These are phyloP conservation scores for Paramyrothecium roridum DNA, from an alignment of 2,329 filamentous ascomycete species.

Conservation along the genomic window DNA sequence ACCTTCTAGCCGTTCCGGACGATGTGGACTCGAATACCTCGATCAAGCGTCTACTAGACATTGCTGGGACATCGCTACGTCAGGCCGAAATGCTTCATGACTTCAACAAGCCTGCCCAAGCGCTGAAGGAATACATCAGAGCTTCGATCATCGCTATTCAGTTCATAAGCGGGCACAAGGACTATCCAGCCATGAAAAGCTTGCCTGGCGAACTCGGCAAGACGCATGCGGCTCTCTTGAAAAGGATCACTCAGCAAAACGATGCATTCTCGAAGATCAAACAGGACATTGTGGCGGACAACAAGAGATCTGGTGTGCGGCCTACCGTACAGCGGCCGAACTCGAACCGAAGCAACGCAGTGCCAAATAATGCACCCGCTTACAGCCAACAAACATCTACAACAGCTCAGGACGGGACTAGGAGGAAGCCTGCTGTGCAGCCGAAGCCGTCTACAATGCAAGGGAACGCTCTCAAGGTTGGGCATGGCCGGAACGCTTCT, in stretches of 20 bases:
- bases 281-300: conserved; percentile 59
- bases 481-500: conserved; percentile 20
- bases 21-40: conserved; percentile 47
- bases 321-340: conserved; percentile 26
- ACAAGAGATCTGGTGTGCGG: conserved; percentile 57
- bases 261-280: conserved; percentile 56
- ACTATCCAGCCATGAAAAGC: conserved; percentile 63
- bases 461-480: conserved; percentile 48
- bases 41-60: conserved; percentile 50
- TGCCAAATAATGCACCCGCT: conserved; percentile 5
- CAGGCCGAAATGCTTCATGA: conserved; percentile 61
- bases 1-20: conserved; percentile 42
- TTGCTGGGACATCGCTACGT: conserved; percentile 50
- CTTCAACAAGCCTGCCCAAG: conserved; percentile 67
- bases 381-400: conserved; percentile 8
- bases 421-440: conserved; percentile 47
- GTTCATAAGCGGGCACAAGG: conserved; percentile 70
- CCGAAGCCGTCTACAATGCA: conserved; percentile 68
- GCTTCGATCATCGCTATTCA: conserved; percentile 78
- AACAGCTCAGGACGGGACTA: conserved; percentile 8
- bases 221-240: conserved; percentile 48
- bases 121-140: conserved; percentile 80
- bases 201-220: conserved; percentile 45
- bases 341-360: conserved; percentile 10
- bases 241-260: conserved; percentile 45